phyloP scores from a whole-genome alignment of 345 rosid genomes.

The Camelina laxa region DNA sequence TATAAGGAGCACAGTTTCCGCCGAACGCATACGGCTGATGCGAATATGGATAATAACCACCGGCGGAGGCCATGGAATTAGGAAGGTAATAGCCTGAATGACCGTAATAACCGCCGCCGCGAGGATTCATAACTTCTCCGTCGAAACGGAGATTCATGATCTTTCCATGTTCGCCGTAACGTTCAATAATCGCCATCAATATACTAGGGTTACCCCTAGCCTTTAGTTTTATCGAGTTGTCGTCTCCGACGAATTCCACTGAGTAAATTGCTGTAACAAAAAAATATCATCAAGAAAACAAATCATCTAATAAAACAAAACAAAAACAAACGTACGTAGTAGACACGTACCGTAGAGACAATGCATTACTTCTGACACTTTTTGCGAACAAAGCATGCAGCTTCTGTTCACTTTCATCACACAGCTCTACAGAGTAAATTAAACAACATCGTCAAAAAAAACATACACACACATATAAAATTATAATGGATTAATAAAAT shows the following conservation, averaged over 20 bases:
- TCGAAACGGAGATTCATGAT: conserved; percentile 15
- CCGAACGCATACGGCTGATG: neutral
- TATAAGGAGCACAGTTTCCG: conserved; percentile 18
- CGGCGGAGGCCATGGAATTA: neutral
- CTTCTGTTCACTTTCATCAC: conserved; percentile 38
- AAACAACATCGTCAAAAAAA: neutral
- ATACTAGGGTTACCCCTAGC: conserved; percentile 36
- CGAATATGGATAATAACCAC: conserved; percentile 4
- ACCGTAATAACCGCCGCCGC: conserved; percentile 13
- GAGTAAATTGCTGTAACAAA: conserved; percentile 18
- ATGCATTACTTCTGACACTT: conserved; percentile 39
- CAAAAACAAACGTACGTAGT: neutral
- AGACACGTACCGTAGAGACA: conserved; percentile 25
- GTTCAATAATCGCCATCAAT: neutral
- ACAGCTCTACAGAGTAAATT: conserved; percentile 25
- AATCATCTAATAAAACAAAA: neutral
- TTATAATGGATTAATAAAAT: neutral
- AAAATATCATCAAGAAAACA: neutral
- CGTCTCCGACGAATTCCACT: conserved; percentile 18
- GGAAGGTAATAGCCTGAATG: conserved; percentile 36
- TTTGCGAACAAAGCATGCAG: conserved; percentile 33
- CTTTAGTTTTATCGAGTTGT: conserved; percentile 26
- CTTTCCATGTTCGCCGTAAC: conserved; percentile 43
- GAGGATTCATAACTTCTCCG: conserved; percentile 14
- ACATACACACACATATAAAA: neutral